phyloP scores from a whole-genome alignment of 2,329 filamentous ascomycete genomes.

The Ustulina deusta region DNA sequence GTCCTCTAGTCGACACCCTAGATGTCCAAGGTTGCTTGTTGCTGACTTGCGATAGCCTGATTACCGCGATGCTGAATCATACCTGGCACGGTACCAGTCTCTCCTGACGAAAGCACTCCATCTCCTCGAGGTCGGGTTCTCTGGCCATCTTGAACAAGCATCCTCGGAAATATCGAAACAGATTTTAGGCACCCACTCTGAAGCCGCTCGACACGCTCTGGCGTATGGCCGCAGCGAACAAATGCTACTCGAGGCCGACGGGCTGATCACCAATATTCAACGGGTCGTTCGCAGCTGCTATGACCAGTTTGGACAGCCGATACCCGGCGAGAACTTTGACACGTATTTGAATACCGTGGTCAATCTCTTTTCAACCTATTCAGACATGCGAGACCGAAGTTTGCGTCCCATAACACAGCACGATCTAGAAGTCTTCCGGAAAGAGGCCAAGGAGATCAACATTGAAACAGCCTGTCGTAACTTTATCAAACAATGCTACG shows the following conservation, averaged over 20 bases:
- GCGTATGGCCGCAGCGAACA: conserved; percentile 71
- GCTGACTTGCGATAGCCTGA: conserved; percentile 66
- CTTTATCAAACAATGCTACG: conserved; percentile 70
- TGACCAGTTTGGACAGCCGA: conserved; percentile 62
- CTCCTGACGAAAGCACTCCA: conserved; percentile 77
- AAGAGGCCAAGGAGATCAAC: conserved; percentile 62
- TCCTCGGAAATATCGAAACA: conserved; percentile 67
- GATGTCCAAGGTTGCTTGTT: not conserved
- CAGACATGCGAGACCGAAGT: conserved; percentile 65
- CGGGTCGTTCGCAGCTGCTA: conserved; percentile 64
- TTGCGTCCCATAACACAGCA: conserved; percentile 65
- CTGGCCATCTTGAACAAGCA: conserved; percentile 63
- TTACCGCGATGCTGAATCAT: conserved; percentile 88
- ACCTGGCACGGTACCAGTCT: conserved; percentile 87
- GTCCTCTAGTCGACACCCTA: conserved; percentile 47
- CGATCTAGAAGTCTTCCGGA: conserved; percentile 66
- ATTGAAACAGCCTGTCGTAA: conserved; percentile 68
- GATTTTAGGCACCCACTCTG: conserved; percentile 66
- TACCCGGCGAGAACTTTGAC: conserved; percentile 59
- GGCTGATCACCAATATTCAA: conserved; percentile 67
- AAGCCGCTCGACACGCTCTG: conserved; percentile 69
- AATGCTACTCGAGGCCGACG: conserved; percentile 67
- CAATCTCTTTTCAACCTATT: conserved; percentile 67
- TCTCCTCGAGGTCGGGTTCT: conserved; percentile 70
- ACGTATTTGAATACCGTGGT: conserved; percentile 67